Percentiles rank a stretch among this genome's conserved stretches.
phyloP scores from a whole-genome alignment of 1,284 basidiomycete species.

The Cryptococcus sp. region DNA sequence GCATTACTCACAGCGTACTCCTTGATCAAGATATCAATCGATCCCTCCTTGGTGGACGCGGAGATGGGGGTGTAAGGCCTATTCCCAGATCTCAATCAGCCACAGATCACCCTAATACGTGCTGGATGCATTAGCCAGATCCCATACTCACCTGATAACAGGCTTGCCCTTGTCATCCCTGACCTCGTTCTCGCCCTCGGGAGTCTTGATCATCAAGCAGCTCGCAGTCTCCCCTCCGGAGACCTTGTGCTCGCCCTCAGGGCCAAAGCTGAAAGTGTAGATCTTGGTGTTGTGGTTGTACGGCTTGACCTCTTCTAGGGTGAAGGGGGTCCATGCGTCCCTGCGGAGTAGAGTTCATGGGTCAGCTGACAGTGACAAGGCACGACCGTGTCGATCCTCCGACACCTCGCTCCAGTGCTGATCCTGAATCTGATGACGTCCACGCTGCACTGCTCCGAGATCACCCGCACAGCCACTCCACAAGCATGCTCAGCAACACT shows the following conservation, averaged over 20 bases:
- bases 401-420: neutral
- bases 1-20: constrained; percentile 57
- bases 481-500: too few species aligned
- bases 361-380: neutral
- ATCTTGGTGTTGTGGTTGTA: constrained; percentile 92
- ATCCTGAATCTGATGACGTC: neutral
- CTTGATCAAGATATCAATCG: constrained; percentile 83
- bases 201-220: constrained; percentile 59
- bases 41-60: constrained; percentile 68
- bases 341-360: constrained; percentile 21
- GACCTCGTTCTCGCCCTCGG: constrained; percentile 53
- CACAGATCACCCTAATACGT: neutral
- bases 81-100: neutral
- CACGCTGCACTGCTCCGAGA: too few species aligned
- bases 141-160: constrained; percentile 65
- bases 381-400: neutral
- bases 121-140: neutral
- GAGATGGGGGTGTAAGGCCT: constrained; percentile 82
- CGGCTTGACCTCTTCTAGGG: constrained; percentile 76
- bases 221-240: constrained; percentile 65
- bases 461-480: too few species aligned
- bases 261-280: constrained; percentile 82
- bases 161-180: constrained; percentile 81
- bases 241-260: constrained; percentile 63
- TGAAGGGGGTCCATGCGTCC: constrained; percentile 58